Conservation (phyloP, 2,329 filamentous ascomycete genomes). For the Ascochyta pisi region DNA sequence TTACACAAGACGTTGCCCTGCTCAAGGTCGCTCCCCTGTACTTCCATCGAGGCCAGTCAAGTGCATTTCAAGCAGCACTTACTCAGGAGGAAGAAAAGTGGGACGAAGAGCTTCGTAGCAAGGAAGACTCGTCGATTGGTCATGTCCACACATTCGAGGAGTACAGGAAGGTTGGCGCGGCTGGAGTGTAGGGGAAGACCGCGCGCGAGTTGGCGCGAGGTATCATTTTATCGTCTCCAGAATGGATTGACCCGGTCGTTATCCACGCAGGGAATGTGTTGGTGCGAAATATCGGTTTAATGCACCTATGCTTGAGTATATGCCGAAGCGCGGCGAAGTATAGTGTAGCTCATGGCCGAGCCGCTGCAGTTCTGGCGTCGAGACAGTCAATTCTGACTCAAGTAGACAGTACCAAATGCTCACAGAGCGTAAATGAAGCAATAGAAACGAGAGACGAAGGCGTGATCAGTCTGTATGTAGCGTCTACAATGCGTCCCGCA, state of each 20-base stretch:
- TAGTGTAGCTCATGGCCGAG: not conserved
- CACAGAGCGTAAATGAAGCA: constrained; percentile 2
- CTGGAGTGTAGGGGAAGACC: constrained; percentile 26
- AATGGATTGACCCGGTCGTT: not conserved
- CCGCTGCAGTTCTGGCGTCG: constrained; percentile 3
- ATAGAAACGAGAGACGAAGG: not conserved
- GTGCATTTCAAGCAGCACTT: constrained; percentile 49
- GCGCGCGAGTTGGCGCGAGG: not conserved
- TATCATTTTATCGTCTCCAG: not conserved
- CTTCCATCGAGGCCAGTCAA: constrained; percentile 52
- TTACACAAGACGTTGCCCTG: constrained; percentile 55
- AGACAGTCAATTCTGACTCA: constrained; percentile 4
- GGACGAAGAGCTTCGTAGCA: constrained; percentile 49
- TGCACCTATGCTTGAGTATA: not conserved
- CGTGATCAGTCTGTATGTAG: not conserved
- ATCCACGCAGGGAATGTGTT: not conserved
- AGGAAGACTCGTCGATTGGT: constrained; percentile 33
- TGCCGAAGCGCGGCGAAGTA: not conserved
- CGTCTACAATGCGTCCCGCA: not conserved
- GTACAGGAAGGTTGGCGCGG: constrained; percentile 52
- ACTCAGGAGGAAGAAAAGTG: constrained; percentile 56
- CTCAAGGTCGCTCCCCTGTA: constrained; percentile 52
- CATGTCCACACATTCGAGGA: constrained; percentile 53
- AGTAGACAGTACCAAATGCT: constrained; percentile 9
- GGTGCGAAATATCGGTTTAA: not conserved